phyloP scores from a whole-genome alignment of 2,329 filamentous ascomycete genomes.

The Stromatinia cepivora region DNA sequence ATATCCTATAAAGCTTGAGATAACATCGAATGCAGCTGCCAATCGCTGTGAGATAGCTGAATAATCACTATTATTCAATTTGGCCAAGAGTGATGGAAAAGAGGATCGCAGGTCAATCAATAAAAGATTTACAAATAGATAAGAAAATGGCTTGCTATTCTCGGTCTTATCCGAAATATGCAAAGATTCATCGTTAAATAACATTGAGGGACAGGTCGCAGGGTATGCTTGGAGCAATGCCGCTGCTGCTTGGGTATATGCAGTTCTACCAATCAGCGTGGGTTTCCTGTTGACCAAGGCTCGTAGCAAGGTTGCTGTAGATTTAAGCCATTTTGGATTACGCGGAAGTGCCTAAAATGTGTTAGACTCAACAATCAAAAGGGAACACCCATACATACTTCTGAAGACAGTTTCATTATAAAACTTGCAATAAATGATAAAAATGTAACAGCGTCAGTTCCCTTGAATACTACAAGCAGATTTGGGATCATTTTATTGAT shows the following conservation, averaged over 20 bases:
- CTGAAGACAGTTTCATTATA: slow-evolving; percentile 50
- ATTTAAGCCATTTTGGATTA: slow-evolving; percentile 55
- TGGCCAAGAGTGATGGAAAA: slow-evolving; percentile 58
- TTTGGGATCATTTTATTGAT: slow-evolving; percentile 51
- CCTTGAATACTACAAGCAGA: slow-evolving; percentile 55
- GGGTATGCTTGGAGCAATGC: slow-evolving; percentile 59
- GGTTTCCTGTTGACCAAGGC: slow-evolving; percentile 57
- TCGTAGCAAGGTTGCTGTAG: slow-evolving; percentile 51
- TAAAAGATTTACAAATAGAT: slow-evolving; percentile 63
- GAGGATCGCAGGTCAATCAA: slow-evolving; percentile 66
- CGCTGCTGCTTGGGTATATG: slow-evolving; percentile 60
- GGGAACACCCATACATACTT: slow-evolving; percentile 44
- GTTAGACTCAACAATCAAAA: slow-evolving; percentile 18
- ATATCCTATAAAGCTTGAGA: slow-evolving; percentile 59
- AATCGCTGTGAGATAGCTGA: slow-evolving; percentile 52
- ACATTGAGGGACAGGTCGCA: slow-evolving; percentile 45
- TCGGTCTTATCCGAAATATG: slow-evolving; percentile 26
- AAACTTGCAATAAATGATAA: slow-evolving; percentile 57
- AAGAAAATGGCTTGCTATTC: slow-evolving; percentile 56
- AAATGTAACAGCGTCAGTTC: slow-evolving; percentile 61
- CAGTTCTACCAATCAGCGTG: slow-evolving; percentile 54
- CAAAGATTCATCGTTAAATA: slow-evolving; percentile 51
- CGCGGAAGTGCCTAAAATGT: slow-evolving; percentile 48
- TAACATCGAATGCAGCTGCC: slow-evolving; percentile 61
- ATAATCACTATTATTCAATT: slow-evolving; percentile 58